Evolutionary conservation across 2,329 filamentous ascomycete genomes (phyloP), one percentile per base, ranked within the genome.

Genomic region (Harringtonia lauricola): DNA sequence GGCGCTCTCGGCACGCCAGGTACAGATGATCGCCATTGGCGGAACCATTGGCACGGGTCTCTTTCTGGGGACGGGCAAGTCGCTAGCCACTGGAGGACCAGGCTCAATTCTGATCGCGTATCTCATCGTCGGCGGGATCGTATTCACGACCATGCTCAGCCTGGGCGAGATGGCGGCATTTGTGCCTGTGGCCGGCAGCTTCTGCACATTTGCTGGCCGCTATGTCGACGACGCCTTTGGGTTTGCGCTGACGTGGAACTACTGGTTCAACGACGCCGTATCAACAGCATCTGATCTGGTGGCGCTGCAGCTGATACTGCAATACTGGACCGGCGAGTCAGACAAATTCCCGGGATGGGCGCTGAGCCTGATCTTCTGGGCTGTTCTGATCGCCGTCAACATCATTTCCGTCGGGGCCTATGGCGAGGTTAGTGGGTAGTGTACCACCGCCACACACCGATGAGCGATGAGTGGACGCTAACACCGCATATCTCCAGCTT

Each of bases 231-330:
- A 77, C 10, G 79, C 79, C 44, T 66, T 87, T 39, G 83, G 82
- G 8, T 88, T 88, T 54, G 73, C 83, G 18, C 83, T 88, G 72
- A 84, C 84, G n/a, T 89, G 84, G 84, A 79, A 86, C 47, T 89
- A 89, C 62, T 89, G 81, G 80, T 87, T 87, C 56, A 80, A 82
- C 55, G 76, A 81, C 58, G 77, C 76, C 2, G 70, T 76, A 1
- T 70, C 68, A 0, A 75, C 70, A 2, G 78, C 77, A 0, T 65
- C 75, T 0, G 78, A 83, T 59, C 59, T 82, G 22, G 73, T 81
- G 18, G 69, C 74, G 0, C 56, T 76, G 29, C 73, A 77, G 54
- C 65, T 87, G 39, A 83, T 88, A 44, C 83, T 88, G 49, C 78
- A 86, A 57, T 88, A 82, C 59, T 88, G 83, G 84, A 47, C 78